Conservation (phyloP, 768 basidiomycete genomes). For the Leccinum fibrillosum region DNA sequence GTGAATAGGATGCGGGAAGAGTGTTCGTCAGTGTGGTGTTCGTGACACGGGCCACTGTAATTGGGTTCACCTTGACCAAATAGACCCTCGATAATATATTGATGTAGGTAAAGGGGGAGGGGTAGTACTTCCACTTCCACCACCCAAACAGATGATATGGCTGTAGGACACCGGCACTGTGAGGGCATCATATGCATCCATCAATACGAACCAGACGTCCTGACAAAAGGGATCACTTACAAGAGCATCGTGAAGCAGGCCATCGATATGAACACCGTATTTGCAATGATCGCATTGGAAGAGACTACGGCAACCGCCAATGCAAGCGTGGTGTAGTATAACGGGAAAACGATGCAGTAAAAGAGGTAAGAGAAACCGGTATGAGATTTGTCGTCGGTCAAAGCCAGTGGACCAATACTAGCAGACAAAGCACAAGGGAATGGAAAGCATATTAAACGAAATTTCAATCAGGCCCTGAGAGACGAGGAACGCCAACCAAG, state of each 20-base stretch:
- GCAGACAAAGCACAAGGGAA: constrained; percentile 42
- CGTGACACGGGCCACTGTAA: too few species aligned
- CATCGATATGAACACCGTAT: constrained; percentile 35
- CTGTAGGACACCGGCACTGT: constrained; percentile 48
- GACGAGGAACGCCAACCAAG: constrained; percentile 56
- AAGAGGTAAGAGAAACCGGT: constrained; percentile 40
- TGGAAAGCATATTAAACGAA: constrained; percentile 41
- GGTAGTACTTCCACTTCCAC: constrained; percentile 36
- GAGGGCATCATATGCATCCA: background rate
- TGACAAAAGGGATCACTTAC: constrained; percentile 23
- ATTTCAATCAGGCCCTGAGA: constrained; percentile 48
- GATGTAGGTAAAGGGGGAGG: constrained; percentile 48
- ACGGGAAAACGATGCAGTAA: constrained; percentile 36
- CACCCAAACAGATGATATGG: constrained; percentile 36
- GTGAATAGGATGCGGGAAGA: constrained; percentile 29
- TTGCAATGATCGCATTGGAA: constrained; percentile 40
- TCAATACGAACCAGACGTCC: background rate
- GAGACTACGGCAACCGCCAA: constrained; percentile 42
- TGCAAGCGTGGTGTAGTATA: constrained; percentile 44
- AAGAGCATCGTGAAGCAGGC: constrained; percentile 43
- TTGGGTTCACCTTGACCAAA: constrained; percentile 24
- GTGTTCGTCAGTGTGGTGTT: background rate
- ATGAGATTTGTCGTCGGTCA: too few species aligned
- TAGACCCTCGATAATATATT: constrained; percentile 40
- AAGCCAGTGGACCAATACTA: constrained; percentile 51